These are phyloP conservation scores for Boletus subparvulus DNA, from an alignment of 768 basidiomycete species.

Conservation along the genomic window DNA sequence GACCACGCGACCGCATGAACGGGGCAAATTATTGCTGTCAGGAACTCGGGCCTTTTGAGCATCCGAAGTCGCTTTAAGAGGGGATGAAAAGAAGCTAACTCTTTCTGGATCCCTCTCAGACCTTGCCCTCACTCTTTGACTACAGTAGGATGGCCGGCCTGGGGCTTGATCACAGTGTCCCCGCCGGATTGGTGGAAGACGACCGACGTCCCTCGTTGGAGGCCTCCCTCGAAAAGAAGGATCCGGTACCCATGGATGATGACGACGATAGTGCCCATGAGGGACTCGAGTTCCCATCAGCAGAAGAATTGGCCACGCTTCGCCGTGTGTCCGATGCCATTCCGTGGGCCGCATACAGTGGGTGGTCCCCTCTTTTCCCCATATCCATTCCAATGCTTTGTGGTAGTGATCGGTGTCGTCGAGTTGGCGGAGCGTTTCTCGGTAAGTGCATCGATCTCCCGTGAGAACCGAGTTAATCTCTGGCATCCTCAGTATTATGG, in stretches of 20 bases:
- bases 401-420: conserved; percentile 59
- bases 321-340: conserved; percentile 59
- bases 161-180: conserved; percentile 7
- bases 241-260: background rate
- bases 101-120: background rate
- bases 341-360: conserved; percentile 55
- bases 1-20: background rate
- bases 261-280: conserved; percentile 42
- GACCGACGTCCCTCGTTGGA: conserved; percentile 1
- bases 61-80: conserved; percentile 7
- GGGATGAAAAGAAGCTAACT: background rate
- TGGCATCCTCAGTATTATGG: conserved; percentile 42
- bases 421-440: conserved; percentile 78
- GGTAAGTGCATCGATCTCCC: conserved; percentile 31
- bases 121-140: background rate
- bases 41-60: background rate
- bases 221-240: conserved; percentile 25
- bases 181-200: conserved; percentile 16
- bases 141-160: conserved; percentile 8
- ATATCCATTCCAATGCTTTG: background rate
- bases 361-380: background rate
- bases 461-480: background rate
- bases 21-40: background rate
- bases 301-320: conserved; percentile 56
- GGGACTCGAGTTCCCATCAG: conserved; percentile 62